These are phyloP conservation scores for Hyphopichia buzzinii DNA, from an alignment of 1,139 yeast genomes.

Conservation along the genomic window DNA sequence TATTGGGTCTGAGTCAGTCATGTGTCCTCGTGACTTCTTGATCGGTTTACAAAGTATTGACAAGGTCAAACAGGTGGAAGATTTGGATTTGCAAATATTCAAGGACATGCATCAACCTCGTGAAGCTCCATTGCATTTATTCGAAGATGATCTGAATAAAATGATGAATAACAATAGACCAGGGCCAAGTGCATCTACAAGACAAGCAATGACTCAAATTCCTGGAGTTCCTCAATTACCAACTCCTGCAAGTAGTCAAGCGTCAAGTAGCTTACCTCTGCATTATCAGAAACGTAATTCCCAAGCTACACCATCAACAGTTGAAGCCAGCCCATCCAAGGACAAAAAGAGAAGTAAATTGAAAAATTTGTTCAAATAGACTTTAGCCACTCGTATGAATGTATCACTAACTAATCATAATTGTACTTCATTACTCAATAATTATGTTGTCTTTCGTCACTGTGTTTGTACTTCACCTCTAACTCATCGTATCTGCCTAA, in stretches of 20 bases:
- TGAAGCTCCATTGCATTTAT: constrained; percentile 37
- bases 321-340: constrained; percentile 11
- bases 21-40: constrained; percentile 60
- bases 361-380: constrained; percentile 37
- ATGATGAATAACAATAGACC: constrained; percentile 5
- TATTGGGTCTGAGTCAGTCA: constrained; percentile 77
- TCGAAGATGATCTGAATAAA: constrained; percentile 22
- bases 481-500: too few relatives aligned
- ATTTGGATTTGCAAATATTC: constrained; percentile 33
- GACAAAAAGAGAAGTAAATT: constrained; percentile 36
- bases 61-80: constrained; percentile 27
- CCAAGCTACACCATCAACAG: constrained; percentile 10
- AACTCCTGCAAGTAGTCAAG: not conserved
- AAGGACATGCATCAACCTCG: constrained; percentile 21
- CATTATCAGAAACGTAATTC: constrained; percentile 31
- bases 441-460: too few relatives aligned
- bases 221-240: constrained; percentile 5
- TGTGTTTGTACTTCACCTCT: too few relatives aligned
- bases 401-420: too few relatives aligned
- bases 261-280: constrained; percentile 15
- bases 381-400: too few relatives aligned
- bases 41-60: constrained; percentile 47
- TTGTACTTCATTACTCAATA: too few relatives aligned
- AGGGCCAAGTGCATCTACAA: too few relatives aligned
- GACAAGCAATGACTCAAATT: constrained; percentile 5